phyloP scores from a whole-genome alignment of 495 filamentous ascomycete species.

The Immersiella caudata region DNA sequence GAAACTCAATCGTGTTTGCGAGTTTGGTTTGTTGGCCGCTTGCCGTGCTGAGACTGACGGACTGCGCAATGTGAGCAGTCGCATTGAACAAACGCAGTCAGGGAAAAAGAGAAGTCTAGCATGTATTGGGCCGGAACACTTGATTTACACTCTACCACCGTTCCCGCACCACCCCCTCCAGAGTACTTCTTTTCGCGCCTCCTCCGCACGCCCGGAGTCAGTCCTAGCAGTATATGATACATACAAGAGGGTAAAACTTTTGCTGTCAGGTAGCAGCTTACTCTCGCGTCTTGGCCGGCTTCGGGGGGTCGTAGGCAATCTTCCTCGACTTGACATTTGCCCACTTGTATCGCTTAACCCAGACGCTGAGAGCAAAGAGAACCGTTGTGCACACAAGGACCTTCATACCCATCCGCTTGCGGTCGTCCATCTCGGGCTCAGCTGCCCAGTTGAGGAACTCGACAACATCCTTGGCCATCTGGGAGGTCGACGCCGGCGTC shows the following conservation, averaged over 20 bases:
- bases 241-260: constrained; percentile 39
- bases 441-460: constrained; percentile 99
- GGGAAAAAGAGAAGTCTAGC: constrained; percentile 34
- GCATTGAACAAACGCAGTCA: constrained; percentile 1
- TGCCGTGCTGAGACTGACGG: too few relatives aligned
- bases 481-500: constrained; percentile 89
- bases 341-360: constrained; percentile 99
- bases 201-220: constrained; percentile 41
- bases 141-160: constrained; percentile 44
- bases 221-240: constrained; percentile 49
- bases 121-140: constrained; percentile 40
- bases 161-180: constrained; percentile 18
- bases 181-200: constrained; percentile 23
- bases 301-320: constrained; percentile 83
- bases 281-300: constrained; percentile 39
- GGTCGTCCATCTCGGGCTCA: constrained; percentile 97
- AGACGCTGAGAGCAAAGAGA: constrained; percentile 84
- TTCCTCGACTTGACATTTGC: constrained; percentile 91
- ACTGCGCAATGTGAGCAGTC: too few relatives aligned
- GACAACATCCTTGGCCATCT: constrained; percentile 99
- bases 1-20: too few relatives aligned
- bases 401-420: constrained; percentile 99
- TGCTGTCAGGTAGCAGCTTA: constrained; percentile 31
- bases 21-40: too few relatives aligned
- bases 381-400: constrained; percentile 75